These are phyloP conservation scores for Wickerhamomyces alni DNA, from an alignment of 805 yeast genomes.

Conservation along the genomic window DNA sequence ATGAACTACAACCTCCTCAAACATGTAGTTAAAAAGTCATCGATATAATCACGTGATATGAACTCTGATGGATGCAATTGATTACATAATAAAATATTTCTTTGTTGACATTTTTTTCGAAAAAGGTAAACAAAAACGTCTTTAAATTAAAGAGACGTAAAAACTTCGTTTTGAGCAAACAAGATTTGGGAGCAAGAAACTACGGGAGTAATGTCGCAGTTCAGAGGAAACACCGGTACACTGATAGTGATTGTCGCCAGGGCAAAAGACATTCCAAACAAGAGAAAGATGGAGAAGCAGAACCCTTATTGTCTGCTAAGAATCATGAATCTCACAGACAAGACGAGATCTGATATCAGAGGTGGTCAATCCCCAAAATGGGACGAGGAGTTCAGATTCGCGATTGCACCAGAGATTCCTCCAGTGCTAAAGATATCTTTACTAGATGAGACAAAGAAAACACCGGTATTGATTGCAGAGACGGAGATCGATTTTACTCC, in stretches of 20 bases:
- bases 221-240: slow-evolving; percentile 36
- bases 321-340: slow-evolving; percentile 73
- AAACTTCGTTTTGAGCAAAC: too few species aligned
- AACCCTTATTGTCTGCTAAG: slow-evolving; percentile 85
- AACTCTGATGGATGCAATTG: neutral
- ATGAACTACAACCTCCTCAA: too few species aligned
- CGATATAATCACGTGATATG: too few species aligned
- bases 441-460: slow-evolving; percentile 77
- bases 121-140: neutral
- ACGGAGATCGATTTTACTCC: slow-evolving; percentile 71
- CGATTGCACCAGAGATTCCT: slow-evolving; percentile 54
- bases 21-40: too few species aligned
- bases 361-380: slow-evolving; percentile 96
- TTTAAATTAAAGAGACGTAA: too few species aligned
- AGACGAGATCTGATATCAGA: slow-evolving; percentile 69
- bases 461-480: slow-evolving; percentile 85
- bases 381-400: slow-evolving; percentile 70
- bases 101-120: slow-evolving; percentile 9
- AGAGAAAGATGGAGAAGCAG: slow-evolving; percentile 85
- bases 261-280: slow-evolving; percentile 82
- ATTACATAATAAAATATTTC: neutral
- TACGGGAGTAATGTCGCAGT: slow-evolving; percentile 19
- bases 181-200: too few species aligned
- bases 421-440: slow-evolving; percentile 66
- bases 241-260: slow-evolving; percentile 72